A percentile compares a stretch with the other conserved stretches of the same genome.
Evolutionary conservation across 2,329 filamentous ascomycete species (phyloP).

Genomic region (Talaromyces sp.): DNA sequence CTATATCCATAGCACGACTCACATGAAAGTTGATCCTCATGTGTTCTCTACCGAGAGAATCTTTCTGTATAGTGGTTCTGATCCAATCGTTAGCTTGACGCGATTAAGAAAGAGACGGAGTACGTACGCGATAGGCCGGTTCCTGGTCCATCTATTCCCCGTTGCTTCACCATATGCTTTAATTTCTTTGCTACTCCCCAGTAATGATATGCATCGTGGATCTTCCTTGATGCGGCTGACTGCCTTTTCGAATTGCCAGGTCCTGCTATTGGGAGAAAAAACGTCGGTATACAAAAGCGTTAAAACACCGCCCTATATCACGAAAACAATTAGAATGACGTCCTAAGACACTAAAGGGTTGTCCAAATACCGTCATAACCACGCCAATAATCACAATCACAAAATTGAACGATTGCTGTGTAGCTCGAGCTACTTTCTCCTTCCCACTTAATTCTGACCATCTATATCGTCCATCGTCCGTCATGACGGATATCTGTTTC

Average conservation of each 20-base stretch:
- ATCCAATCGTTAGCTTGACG: neutral
- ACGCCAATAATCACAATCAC: constrained; percentile 69
- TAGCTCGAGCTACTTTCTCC: constrained; percentile 79
- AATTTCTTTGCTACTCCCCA: constrained; percentile 72
- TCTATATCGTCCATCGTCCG: constrained; percentile 74
- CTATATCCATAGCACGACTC: constrained; percentile 24
- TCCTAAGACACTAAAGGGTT: neutral
- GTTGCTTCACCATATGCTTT: constrained; percentile 76
- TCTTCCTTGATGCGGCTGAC: constrained; percentile 74
- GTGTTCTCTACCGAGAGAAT: constrained; percentile 72
- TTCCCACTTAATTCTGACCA: constrained; percentile 70
- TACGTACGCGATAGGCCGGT: constrained; percentile 50
- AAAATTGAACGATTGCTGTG: constrained; percentile 88
- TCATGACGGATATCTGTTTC: constrained; percentile 72
- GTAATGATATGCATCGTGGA: constrained; percentile 62
- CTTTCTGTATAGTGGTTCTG: constrained; percentile 63
- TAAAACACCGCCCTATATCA: constrained; percentile 62
- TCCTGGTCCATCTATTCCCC: constrained; percentile 71
- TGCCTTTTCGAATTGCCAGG: constrained; percentile 79
- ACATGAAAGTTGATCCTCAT: constrained; percentile 81
- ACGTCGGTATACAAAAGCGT: constrained; percentile 78
- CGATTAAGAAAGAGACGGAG: neutral
- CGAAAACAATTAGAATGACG: neutral
- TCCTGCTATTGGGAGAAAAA: constrained; percentile 79
- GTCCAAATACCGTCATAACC: constrained; percentile 60